phyloP scores from a whole-genome alignment of 331 rosid genomes.

The Cydonia oblonga region DNA sequence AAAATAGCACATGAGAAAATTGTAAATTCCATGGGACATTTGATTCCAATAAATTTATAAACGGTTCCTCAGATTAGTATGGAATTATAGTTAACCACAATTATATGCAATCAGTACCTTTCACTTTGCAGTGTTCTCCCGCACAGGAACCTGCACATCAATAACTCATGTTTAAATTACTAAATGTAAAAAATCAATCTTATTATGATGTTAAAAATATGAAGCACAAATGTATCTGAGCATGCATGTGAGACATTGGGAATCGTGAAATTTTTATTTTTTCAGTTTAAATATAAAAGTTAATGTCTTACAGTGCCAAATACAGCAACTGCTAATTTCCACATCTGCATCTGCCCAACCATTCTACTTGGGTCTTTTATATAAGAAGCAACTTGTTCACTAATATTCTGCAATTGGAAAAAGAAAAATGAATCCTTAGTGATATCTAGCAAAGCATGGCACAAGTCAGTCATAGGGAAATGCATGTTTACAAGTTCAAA shows the following conservation, averaged over 20 bases:
- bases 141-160: conserved; percentile 36
- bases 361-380: conserved; percentile 91
- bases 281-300: too few species aligned
- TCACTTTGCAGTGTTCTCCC: conserved; percentile 5
- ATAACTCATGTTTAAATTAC: conserved; percentile 9
- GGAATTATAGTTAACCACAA: neutral
- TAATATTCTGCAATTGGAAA: conserved; percentile 43
- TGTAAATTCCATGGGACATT: neutral
- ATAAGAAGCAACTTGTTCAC: conserved; percentile 63
- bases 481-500: conserved; percentile 1
- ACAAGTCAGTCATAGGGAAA: neutral
- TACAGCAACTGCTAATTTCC: conserved; percentile 39
- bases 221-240: too few species aligned
- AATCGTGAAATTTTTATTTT: too few species aligned
- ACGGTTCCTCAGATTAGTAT: neutral
- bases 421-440: neutral
- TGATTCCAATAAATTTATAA: neutral
- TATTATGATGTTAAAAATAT: neutral
- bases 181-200: neutral
- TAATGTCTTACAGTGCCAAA: conserved; percentile 52
- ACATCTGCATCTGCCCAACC: conserved; percentile 63
- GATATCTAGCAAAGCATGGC: neutral
- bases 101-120: conserved; percentile 25
- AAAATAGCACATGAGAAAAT: neutral
- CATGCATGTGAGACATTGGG: too few species aligned